Evolutionary conservation across 208 protist genomes (phyloP), one percentile per base, ranked within the genome.

Genomic region (Leishmania lainsoni): DNA sequence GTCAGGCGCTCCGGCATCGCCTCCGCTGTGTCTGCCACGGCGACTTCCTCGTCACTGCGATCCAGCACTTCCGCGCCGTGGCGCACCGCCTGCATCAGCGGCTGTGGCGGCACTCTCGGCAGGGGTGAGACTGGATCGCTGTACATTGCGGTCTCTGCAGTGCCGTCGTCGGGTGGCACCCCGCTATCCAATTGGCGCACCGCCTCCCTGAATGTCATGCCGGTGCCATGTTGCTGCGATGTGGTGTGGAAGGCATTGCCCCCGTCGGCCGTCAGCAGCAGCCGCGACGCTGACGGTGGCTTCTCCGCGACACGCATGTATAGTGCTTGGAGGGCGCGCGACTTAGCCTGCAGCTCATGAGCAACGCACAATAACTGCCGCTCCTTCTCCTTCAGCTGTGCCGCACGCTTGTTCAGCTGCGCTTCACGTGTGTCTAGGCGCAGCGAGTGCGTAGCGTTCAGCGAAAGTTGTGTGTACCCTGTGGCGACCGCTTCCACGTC

Each of bases 321-420:
- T 32, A 85, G 22, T 9, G 6, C n/a, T n/a, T 92, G 80, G 5
- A 89, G 61, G 10, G 80, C 80, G 5, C 70, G 73, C n/a, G 78
- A 79, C 69, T 88, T 92, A 5, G 75, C 83, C 56, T 87, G 88
- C 35, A 92, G 75, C 16, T 86, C 79, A 42, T 75, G 86, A 0
- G 83, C 86, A 1, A 88, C 80, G 14, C 74, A 70, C 42, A 92
- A 75, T 39, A 92, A 80, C 72, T 90, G 84, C 59, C 59, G 35
- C 74, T 92, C 88, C 56, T 92, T 92, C 17, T 48, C 32, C 48
- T 84, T 83, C 39, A 92, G 70, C 78, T 83, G 86, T 20, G 65
- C 56, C 0, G 78, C 79, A 8, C 84, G 75, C n/a, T 76, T 77
- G 5, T 87, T 35, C 65, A 89, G 76, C 66, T 54, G 42, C 32